Evolutionary conservation across 176 grass and related monocot species (phyloP), one percentile per base, ranked within the genome.

Genomic region (Guadua angustifolia): DNA sequence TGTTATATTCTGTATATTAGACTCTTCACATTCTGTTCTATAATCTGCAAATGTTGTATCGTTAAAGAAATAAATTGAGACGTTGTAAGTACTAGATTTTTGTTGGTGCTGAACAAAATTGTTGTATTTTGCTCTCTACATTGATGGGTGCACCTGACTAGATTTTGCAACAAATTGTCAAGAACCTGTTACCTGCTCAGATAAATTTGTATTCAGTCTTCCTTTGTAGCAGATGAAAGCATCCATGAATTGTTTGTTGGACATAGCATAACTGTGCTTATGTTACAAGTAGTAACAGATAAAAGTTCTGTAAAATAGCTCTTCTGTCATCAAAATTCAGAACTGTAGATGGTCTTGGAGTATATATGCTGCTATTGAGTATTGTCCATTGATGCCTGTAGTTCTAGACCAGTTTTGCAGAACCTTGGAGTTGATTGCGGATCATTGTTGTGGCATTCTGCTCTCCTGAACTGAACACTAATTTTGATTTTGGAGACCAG

Each of bases 61-160:
- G 42, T 32, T 85, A 45, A 60, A 81, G 42, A 85, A 79, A 80
- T 75, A 52, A 80, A 75, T 58, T 11, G 18, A 80, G 18, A 89
- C 17, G 24, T 40, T 84, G 60, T 84, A 68, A 69, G 69, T 80
- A 62, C 50, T 75, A 73, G 38, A 47, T 88, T 21, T 47, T 39
- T 82, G 25, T 72, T 10, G 7, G 43, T 47, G 42, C 24, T 78
- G 15, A 65, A 66, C 73, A 57, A 36, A 16, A 47, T 43, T 39
- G 19, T 46, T 64, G 7, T 55, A 12, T 65, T n/a, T n/a, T n/a
- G n/a, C n/a, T n/a, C n/a, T n/a, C n/a, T n/a, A n/a, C n/a, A n/a
- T n/a, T n/a, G n/a, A n/a, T n/a, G n/a, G n/a, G n/a, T n/a, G n/a
- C n/a, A n/a, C n/a, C n/a, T n/a, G n/a, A n/a, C n/a, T n/a, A n/a